Evolutionary conservation across 495 filamentous ascomycete genomes (phyloP).

Genomic region (Achaetomiella virescens): DNA sequence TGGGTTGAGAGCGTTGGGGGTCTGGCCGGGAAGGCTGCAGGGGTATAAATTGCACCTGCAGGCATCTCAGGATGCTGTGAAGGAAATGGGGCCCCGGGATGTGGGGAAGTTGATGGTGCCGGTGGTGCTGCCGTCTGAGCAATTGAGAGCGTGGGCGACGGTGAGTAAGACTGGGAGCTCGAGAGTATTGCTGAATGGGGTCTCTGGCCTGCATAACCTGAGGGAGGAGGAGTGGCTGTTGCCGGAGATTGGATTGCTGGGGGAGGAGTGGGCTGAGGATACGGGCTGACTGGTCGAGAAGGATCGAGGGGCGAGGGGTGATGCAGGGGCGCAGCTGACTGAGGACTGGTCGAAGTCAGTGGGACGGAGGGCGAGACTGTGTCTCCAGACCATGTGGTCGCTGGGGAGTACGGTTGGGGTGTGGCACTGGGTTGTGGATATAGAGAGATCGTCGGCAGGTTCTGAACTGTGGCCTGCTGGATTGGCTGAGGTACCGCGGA

Average conservation of each 20-base stretch:
- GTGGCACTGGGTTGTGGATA: background rate
- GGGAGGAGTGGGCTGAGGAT: background rate
- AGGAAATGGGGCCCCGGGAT: background rate
- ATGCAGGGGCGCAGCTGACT: background rate
- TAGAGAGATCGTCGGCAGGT: background rate
- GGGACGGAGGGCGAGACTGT: background rate
- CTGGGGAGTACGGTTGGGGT: too few relatives aligned
- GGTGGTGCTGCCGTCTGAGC: background rate
- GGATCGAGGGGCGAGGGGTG: background rate
- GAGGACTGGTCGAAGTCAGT: background rate
- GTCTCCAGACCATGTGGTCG: background rate
- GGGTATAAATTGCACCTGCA: background rate
- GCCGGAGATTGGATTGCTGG: background rate
- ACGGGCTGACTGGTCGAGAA: background rate
- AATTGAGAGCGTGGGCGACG: background rate
- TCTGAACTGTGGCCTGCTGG: too few relatives aligned
- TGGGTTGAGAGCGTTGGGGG: background rate
- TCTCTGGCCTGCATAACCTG: background rate
- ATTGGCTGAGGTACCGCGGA: background rate
- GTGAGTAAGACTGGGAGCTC: background rate
- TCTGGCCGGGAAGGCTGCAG: conserved; percentile 15
- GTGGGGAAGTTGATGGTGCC: background rate
- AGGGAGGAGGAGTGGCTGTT: background rate
- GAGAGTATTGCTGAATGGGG: background rate
- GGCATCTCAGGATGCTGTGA: background rate